These are phyloP conservation scores for Colletotrichum sp. DNA, from an alignment of 2,329 filamentous ascomycete genomes.

Conservation along the genomic window DNA sequence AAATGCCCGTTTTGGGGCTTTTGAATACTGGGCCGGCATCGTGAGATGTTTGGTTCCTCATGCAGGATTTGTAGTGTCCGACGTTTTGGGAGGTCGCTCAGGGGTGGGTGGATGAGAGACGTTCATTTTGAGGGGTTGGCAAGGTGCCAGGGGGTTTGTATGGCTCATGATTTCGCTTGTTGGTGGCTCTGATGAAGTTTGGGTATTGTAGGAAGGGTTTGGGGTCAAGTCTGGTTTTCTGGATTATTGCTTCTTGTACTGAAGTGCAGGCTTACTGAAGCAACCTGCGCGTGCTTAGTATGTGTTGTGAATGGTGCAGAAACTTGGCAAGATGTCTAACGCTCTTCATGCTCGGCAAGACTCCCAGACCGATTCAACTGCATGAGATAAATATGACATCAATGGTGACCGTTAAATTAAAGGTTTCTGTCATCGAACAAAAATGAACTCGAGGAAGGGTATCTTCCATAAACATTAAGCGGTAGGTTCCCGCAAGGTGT, in stretches of 20 bases:
- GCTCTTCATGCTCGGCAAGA: background rate
- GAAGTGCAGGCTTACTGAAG: background rate
- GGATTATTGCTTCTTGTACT: background rate
- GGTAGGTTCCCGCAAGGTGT: background rate
- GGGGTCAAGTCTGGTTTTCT: background rate
- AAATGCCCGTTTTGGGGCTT: background rate
- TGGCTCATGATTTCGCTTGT: background rate
- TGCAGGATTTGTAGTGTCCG: background rate
- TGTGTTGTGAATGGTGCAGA: background rate
- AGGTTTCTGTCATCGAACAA: background rate
- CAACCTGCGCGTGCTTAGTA: background rate
- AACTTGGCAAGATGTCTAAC: background rate
- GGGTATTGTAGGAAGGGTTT: background rate
- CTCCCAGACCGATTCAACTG: background rate
- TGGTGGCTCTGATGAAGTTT: background rate
- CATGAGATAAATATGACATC: background rate
- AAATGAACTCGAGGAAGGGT: background rate
- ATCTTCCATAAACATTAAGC: background rate
- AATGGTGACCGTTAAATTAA: fast-evolving
- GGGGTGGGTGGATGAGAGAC: background rate
- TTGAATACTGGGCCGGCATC: background rate
- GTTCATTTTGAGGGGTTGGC: background rate
- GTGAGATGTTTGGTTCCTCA: background rate
- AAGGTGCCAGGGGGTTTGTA: background rate
- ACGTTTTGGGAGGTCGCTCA: background rate